Base-by-base conservation (phyloP, 805 yeast genomes). In the Saturnispora kantuleensis region DNA sequence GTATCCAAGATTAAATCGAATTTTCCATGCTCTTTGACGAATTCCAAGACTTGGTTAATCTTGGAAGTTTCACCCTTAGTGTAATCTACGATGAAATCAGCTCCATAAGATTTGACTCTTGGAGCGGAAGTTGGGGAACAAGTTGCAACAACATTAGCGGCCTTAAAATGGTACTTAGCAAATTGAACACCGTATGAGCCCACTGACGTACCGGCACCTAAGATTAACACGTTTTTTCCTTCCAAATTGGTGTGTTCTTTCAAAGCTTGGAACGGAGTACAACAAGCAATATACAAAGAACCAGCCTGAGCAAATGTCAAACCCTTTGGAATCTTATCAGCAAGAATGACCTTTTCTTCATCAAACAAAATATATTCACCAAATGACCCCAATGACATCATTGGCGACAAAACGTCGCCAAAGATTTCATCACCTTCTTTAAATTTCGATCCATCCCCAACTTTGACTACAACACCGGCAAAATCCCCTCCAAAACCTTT, bases 201-300 rank as follows among this genome's bases (percentile, higher is more conserved):
- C 12, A 82, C 88, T 11, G 80, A 63, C 1, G 94, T 78, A 8
- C 84, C 79, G 21, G 83, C 90, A 33, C 95, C 95, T 39, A 83
- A 64, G 16, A 85, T 70, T 39, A 84, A 66, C 4, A 82, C 74
- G 47, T 69, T 72, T 9, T 66, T 65, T 10, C 66, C 65, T 10
- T 68, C 28, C 10, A 50, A 43, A 58, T 42, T 15, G 2, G 11
- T 13, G 30, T 47, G 45, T 34, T 42, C 35, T 3, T 42, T 42
- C 16, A 40, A 54, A 26, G 46, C 52, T 33, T 46, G 51, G 50
- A 56, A 69, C 0, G 90, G 89, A 3, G 94, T 81, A 15, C 77
- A 76, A 51, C 72, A 76, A 0, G 76, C 80, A 50, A 81, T 61
- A 0, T 86, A 83, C 62, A 74, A 72, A 1, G 85, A 73, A 2